Evolutionary conservation across 257 asterid genomes (phyloP), one percentile per base, ranked within the genome.

Genomic region (Nyctanthes arbortristis): DNA sequence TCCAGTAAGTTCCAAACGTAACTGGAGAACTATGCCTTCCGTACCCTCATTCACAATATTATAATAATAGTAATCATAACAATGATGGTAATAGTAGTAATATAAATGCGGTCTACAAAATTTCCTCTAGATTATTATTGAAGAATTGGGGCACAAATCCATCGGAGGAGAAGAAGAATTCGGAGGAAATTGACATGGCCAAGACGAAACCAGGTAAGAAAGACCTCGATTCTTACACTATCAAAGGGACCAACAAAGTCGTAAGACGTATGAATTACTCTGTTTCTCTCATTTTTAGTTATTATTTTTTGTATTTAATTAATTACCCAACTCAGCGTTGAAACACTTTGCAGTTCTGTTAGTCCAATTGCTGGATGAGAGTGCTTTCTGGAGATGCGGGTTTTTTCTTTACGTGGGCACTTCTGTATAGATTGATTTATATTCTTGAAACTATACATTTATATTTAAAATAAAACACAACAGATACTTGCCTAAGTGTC

Each of bases 151-250:
- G n/a, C n/a, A n/a, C n/a, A n/a, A n/a, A 49, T 49, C 29, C 5
- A 49, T n/a, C 27, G 28, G 18, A 18, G 20, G 11, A 47, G 28
- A 7, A 49, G 29, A 49, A 35, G 45, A 62, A 34, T 22, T 34
- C 22, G n/a, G 70, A 30, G 59, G 28, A 49, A 49, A 47, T 1
- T 47, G 71, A 40, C 25, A 93, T 93, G 97, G 99, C 96, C 67
- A 93, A 93, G 93, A 93, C 99, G 68, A 93, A 91, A 81, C 97
- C 96, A 25, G 99, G 99, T 33, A 89, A 85, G 73, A 89, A 89
- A 77, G 97, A 91, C 86, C 80, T 91, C 25, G 96, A 93, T 78
- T 82, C 90, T 14, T 93, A 91, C 90, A 73, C 86, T 45, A 86
- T 93, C 65, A 86, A 84, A 78, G 99, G 96, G 73, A 93, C 99